These are phyloP conservation scores for Pleurotus platypus DNA, from an alignment of 768 basidiomycete genomes.

Conservation along the genomic window DNA sequence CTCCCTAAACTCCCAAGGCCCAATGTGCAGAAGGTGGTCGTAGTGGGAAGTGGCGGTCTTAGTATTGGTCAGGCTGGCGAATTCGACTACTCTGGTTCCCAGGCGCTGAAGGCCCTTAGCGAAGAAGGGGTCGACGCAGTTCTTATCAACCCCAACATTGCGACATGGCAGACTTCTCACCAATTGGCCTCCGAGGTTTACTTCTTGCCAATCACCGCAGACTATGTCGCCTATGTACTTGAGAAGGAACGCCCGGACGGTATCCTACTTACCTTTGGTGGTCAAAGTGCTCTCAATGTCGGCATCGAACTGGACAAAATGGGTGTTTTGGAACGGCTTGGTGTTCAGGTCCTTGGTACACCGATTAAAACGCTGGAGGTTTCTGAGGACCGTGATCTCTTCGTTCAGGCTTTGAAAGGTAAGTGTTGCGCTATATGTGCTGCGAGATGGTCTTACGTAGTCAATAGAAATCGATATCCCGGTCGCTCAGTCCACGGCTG, in stretches of 20 bases:
- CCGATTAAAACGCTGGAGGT: conserved; percentile 93
- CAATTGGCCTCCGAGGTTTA: conserved; percentile 96
- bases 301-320: conserved; percentile 95
- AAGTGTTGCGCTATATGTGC: conserved; percentile 17
- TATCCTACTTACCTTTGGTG: conserved; percentile 95
- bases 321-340: conserved; percentile 91
- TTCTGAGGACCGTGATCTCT: conserved; percentile 95
- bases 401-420: conserved; percentile 96
- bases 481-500: conserved; percentile 92
- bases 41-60: conserved; percentile 94
- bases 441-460: background rate
- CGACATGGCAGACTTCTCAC: conserved; percentile 99
- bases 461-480: conserved; percentile 92
- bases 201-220: conserved; percentile 93
- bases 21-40: conserved; percentile 91
- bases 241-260: conserved; percentile 99
- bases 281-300: conserved; percentile 96
- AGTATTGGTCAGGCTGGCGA: conserved; percentile 98
- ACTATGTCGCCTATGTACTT: conserved; percentile 97
- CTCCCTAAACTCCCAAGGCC: conserved; percentile 89
- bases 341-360: conserved; percentile 91
- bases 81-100: conserved; percentile 99
- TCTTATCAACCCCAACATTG: conserved; percentile 98
- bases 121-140: conserved; percentile 94
- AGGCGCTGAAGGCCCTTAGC: conserved; percentile 95